Evolutionary conservation across 73 alveolate species (phyloP).

Genomic region (Paramecium bursaria): DNA sequence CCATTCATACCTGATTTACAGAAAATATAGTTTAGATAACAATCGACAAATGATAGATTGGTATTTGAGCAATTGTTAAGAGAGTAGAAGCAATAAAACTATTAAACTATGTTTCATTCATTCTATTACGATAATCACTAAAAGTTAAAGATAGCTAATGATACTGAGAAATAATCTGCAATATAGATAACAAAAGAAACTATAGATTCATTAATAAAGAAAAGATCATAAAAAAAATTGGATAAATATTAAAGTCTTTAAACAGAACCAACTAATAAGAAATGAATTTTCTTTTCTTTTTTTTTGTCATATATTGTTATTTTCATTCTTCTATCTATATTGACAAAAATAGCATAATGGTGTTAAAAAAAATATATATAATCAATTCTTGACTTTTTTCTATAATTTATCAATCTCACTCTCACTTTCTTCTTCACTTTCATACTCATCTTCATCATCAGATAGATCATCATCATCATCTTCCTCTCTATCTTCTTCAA

Average conservation of each 20-base stretch:
- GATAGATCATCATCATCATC: too few relatives aligned
- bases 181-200: slow-evolving; percentile 42
- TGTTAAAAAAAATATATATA: too few relatives aligned
- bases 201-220: slow-evolving; percentile 30
- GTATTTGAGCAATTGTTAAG: slow-evolving; percentile 33
- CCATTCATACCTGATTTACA: slow-evolving; percentile 63
- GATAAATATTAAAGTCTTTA: slow-evolving; percentile 11
- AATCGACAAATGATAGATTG: slow-evolving; percentile 9
- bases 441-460: too few relatives aligned
- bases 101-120: slow-evolving; percentile 21
- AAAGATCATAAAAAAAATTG: slow-evolving; percentile 13
- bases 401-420: neutral
- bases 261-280: slow-evolving; percentile 32
- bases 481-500: too few relatives aligned
- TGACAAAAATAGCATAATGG: neutral
- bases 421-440: too few relatives aligned
- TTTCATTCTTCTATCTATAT: too few relatives aligned
- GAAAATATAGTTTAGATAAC: slow-evolving; percentile 14
- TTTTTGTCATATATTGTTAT: too few relatives aligned
- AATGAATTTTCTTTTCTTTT: too few relatives aligned
- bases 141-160: neutral
- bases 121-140: neutral
- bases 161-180: slow-evolving; percentile 24
- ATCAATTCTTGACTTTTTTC: neutral
- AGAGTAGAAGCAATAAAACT: neutral